phyloP scores from a whole-genome alignment of 768 basidiomycete genomes.

The Tricholoma bakamatsutake region DNA sequence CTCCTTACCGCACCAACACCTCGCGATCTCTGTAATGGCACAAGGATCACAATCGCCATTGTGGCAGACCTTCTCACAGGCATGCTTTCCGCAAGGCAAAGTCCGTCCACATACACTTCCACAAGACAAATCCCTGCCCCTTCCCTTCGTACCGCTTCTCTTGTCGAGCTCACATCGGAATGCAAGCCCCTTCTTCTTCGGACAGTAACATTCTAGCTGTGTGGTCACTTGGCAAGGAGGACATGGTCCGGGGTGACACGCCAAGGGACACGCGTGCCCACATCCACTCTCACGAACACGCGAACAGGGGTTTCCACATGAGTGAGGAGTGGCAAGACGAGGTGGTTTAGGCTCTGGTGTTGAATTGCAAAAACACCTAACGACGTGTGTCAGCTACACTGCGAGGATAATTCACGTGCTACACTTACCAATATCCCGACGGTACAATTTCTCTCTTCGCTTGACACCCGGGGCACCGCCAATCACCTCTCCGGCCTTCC shows the following conservation, averaged over 20 bases:
- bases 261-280: conserved; percentile 74
- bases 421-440: conserved; percentile 54
- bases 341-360: conserved; percentile 67
- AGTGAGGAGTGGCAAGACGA: conserved; percentile 69
- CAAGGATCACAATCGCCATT: conserved; percentile 70
- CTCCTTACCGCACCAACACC: conserved; percentile 81
- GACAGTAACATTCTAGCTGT: conserved; percentile 73
- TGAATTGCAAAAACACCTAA: conserved; percentile 81
- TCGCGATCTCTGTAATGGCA: conserved; percentile 40
- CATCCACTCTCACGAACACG: conserved; percentile 56
- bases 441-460: conserved; percentile 65
- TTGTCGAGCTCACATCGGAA: conserved; percentile 48
- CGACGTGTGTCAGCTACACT: conserved; percentile 10
- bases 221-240: conserved; percentile 86
- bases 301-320: conserved; percentile 66
- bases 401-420: neutral
- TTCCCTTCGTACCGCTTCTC: conserved; percentile 18
- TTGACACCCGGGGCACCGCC: conserved; percentile 95
- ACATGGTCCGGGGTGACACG: conserved; percentile 95
- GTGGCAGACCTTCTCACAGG: conserved; percentile 69
- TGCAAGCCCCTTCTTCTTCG: conserved; percentile 49
- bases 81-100: conserved; percentile 70
- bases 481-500: conserved; percentile 57
- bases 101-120: conserved; percentile 35
- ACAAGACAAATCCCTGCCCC: conserved; percentile 32